Conservation (phyloP, 257 asterid species). For the Solanum ahanhuiri region DNA sequence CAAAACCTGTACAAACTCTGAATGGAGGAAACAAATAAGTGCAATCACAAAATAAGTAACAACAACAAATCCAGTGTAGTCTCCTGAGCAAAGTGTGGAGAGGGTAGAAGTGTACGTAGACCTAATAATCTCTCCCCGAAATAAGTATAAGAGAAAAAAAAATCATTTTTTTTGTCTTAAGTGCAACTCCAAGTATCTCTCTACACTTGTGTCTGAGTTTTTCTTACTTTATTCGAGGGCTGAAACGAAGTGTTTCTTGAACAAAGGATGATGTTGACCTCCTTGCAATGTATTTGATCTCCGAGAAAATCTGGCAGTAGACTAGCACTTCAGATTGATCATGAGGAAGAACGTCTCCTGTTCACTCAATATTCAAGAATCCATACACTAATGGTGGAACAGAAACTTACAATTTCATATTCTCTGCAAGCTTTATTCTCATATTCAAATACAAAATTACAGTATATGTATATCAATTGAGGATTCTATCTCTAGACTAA, state of each 20-base stretch:
- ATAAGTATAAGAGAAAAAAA: neutral
- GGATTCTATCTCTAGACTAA: constrained; percentile 4
- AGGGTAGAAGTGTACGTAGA: neutral
- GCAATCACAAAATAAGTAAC: neutral
- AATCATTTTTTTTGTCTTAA: neutral
- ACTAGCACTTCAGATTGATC: neutral
- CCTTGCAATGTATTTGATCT: neutral
- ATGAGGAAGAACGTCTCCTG: neutral
- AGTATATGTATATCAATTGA: neutral
- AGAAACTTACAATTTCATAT: neutral
- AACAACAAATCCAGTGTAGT: neutral
- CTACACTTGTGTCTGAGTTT: neutral
- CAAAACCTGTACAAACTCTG: neutral
- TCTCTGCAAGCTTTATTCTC: constrained; percentile 5
- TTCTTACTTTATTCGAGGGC: neutral
- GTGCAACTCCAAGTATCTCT: neutral
- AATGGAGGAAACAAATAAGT: neutral
- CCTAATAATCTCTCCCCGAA: neutral
- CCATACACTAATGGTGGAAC: neutral
- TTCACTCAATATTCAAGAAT: neutral
- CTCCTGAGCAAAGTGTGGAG: neutral
- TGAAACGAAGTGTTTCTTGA: neutral
- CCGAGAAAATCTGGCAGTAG: neutral
- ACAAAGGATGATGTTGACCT: neutral
- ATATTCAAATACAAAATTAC: constrained; percentile 3